These are phyloP conservation scores for Corniculantispora saksenae DNA, from an alignment of 2,329 filamentous ascomycete genomes.

Conservation along the genomic window DNA sequence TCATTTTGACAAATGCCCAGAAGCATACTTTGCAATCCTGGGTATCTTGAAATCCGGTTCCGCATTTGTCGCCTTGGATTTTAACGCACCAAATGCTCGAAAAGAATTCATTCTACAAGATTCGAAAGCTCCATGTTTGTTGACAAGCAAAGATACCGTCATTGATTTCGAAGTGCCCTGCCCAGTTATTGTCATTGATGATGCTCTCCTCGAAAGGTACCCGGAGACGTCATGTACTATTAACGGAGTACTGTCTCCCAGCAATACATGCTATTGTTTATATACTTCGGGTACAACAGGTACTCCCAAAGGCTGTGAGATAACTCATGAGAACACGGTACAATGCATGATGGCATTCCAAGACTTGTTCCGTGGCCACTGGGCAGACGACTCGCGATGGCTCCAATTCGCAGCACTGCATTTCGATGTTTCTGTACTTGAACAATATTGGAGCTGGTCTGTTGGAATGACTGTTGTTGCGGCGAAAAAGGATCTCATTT, in stretches of 20 bases:
- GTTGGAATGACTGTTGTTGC: conserved; percentile 83
- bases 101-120: conserved; percentile 78
- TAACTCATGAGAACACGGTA: conserved; percentile 85
- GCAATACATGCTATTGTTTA: conserved; percentile 75
- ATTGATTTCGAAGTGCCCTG: conserved; percentile 37
- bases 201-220: conserved; percentile 30
- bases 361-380: conserved; percentile 72
- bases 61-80: conserved; percentile 79
- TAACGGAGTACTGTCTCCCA: conserved; percentile 30
- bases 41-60: conserved; percentile 82
- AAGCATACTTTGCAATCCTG: conserved; percentile 79
- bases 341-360: conserved; percentile 90
- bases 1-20: conserved; percentile 82
- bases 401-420: conserved; percentile 93
- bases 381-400: conserved; percentile 74
- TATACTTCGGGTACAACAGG: conserved; percentile 89
- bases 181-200: conserved; percentile 35
- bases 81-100: conserved; percentile 68
- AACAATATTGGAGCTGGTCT: conserved; percentile 95
- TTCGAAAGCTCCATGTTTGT: conserved; percentile 63
- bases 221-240: conserved; percentile 23
- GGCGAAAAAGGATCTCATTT: conserved; percentile 79
- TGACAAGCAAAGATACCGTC: conserved; percentile 49
- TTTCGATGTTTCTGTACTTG: conserved; percentile 89
- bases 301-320: conserved; percentile 81